Base-by-base conservation (phyloP, 192 early-diverging fungal species). In the Entomortierella beljakovae region DNA sequence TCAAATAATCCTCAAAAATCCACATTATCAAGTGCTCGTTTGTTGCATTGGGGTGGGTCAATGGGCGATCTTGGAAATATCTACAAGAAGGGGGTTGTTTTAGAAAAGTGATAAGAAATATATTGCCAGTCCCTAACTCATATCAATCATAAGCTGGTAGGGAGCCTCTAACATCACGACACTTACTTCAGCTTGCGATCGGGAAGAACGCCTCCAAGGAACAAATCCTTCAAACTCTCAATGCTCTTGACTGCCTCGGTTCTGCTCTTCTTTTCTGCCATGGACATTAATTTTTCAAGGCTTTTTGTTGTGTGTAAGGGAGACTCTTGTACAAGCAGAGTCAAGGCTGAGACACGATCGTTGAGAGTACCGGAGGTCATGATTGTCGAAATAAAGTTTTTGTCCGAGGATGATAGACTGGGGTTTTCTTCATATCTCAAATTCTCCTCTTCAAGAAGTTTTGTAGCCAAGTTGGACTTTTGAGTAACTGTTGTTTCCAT, bases 1-100 rank as follows among this genome's bases (percentile, higher is more conserved):
- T 99, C 50, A 99, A 80, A 61, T 86, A 85, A 85, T 98, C 96
- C 86, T 99, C 98, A 84, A 94, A 99, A 38, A 88, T 90, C 96
- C 97, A 99, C 56, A 94, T 55, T 20, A 98, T 86, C 76, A 97
- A 85, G 82, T 99, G 95, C 65, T 83, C 73, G 37, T 85, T 81
- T 6, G 87, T 88, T 7, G 92, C 88, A 9, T 87, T 72, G 13
- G 69, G 65, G 20, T 89, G 86, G 11, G 82, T 76, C 25, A 95
- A 68, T 37, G 92, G 94, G 81, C 93, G 93, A 81, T 99, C 98
- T n/a, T 89, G 82, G 81, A 99, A 99, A 81, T 95, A 97, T 61
- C 82, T 83, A 51, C 6, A 26, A 53, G 51, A 53, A 10, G 9
- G 2, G 23, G 18, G 23, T 53, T 9, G 29, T 3, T 26, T 3